Percentiles rank a stretch among this genome's conserved stretches.
These are phyloP conservation scores for Delphinella strobiligena DNA, from an alignment of 2,329 filamentous ascomycete genomes.

Conservation along the genomic window DNA sequence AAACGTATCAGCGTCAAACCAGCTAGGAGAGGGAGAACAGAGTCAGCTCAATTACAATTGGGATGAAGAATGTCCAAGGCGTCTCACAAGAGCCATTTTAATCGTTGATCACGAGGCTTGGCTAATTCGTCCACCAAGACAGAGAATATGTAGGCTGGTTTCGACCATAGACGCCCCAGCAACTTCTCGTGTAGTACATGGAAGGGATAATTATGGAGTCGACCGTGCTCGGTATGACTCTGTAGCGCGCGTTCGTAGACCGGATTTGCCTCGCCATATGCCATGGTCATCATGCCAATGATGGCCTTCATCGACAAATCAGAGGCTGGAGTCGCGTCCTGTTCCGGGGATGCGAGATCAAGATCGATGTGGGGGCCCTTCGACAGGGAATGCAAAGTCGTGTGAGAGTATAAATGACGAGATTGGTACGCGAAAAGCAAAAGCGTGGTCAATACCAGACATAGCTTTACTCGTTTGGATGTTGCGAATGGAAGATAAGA, in stretches of 20 bases:
- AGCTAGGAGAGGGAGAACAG: conserved; percentile 12
- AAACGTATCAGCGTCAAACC: conserved; percentile 33
- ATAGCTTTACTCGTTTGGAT: too few relatives aligned
- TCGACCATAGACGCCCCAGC: conserved; percentile 33
- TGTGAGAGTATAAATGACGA: too few relatives aligned
- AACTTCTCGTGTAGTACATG: conserved; percentile 30
- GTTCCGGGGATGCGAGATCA: too few relatives aligned
- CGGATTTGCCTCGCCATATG: conserved; percentile 22
- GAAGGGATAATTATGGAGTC: conserved; percentile 29
- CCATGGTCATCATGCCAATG: conserved; percentile 28
- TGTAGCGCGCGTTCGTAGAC: conserved; percentile 29
- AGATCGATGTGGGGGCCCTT: too few relatives aligned
- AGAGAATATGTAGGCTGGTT: conserved; percentile 31
- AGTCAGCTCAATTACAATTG: too few relatives aligned
- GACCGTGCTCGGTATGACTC: conserved; percentile 29
- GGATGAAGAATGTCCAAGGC: too few relatives aligned
- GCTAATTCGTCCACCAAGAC: conserved; percentile 26
- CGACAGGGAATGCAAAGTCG: too few relatives aligned
- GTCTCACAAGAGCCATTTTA: conserved; percentile 27
- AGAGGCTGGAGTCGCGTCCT: too few relatives aligned
- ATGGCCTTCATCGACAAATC: too few relatives aligned
- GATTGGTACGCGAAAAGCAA: too few relatives aligned
- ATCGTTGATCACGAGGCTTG: conserved; percentile 25
- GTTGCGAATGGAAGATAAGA: too few relatives aligned
- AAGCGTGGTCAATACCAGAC: too few relatives aligned